These are phyloP conservation scores for Astrephomene gubernaculifera DNA, from an alignment of 139 green algal species.

Conservation along the genomic window DNA sequence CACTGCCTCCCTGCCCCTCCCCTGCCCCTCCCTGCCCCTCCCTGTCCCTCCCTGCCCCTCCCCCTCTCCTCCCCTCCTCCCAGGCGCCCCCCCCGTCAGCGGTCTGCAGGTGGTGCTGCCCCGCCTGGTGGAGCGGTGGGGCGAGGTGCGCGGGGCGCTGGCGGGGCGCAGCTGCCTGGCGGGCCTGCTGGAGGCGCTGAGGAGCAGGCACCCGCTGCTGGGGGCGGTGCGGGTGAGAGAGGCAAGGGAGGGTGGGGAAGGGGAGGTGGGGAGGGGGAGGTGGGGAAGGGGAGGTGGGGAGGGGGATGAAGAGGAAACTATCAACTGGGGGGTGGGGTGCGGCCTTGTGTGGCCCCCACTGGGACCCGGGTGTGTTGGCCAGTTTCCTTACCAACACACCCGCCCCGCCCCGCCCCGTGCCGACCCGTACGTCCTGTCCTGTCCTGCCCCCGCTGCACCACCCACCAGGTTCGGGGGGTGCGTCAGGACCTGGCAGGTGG, in stretches of 20 bases:
- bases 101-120: slow-evolving; percentile 41
- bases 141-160: slow-evolving; percentile 39
- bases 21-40: neutral
- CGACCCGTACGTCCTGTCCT: neutral
- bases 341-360: neutral
- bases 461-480: slow-evolving; percentile 38
- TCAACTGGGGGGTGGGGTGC: neutral
- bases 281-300: neutral
- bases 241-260: neutral
- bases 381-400: neutral
- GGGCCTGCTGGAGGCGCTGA: slow-evolving; percentile 37
- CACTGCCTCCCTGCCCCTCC: neutral
- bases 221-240: neutral
- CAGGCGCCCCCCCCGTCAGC: neutral
- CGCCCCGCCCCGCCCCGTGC: neutral
- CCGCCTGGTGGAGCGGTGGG: slow-evolving; percentile 40
- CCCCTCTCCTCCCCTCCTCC: neutral
- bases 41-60: no score
- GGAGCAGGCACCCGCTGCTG: slow-evolving; percentile 37
- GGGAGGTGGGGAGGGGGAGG: neutral
- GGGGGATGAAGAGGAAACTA: neutral
- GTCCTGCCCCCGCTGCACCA: neutral
- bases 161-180: neutral
- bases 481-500: slow-evolving; percentile 27
- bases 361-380: no score